Conservation (phyloP, 495 filamentous ascomycete genomes). For the Podospora comata region DNA sequence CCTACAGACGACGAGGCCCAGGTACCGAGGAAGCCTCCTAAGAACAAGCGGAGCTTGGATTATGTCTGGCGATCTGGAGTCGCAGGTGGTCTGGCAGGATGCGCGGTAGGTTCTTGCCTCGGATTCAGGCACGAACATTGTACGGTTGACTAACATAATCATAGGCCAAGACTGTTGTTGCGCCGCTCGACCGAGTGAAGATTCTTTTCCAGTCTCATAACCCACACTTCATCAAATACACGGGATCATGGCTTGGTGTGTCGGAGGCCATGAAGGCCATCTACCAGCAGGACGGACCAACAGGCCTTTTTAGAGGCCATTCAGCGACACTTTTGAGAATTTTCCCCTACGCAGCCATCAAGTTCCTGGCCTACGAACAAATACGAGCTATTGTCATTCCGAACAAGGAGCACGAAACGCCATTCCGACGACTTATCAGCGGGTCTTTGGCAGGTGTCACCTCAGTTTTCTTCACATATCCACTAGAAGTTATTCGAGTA, state of each 20-base stretch:
- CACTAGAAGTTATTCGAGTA: conserved; percentile 86
- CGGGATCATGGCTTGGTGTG: conserved; percentile 80
- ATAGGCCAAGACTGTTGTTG: conserved; percentile 92
- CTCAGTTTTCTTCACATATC: conserved; percentile 93
- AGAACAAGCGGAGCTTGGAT: conserved; percentile 69
- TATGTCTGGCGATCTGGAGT: conserved; percentile 78
- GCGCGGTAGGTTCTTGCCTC: conserved; percentile 59
- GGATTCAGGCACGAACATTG: background rate
- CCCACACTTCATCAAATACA: conserved; percentile 89
- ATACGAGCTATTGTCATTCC: conserved; percentile 74
- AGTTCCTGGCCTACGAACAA: conserved; percentile 97
- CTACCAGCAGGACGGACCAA: conserved; percentile 64
- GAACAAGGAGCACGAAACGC: conserved; percentile 69
- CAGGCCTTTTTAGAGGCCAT: conserved; percentile 86
- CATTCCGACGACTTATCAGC: conserved; percentile 69
- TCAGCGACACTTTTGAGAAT: conserved; percentile 91
- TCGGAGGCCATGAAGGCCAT: conserved; percentile 77
- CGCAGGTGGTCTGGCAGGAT: conserved; percentile 85
- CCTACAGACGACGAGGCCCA: conserved; percentile 40
- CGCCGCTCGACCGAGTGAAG: conserved; percentile 94
- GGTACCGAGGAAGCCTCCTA: conserved; percentile 32
- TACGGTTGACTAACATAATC: conserved; percentile 5
- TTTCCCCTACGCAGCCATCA: conserved; percentile 96
- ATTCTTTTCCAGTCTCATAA: conserved; percentile 97
- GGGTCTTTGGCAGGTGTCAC: conserved; percentile 82